Base-by-base conservation (phyloP, 345 rosid genomes). In the Moringa oleifera region DNA sequence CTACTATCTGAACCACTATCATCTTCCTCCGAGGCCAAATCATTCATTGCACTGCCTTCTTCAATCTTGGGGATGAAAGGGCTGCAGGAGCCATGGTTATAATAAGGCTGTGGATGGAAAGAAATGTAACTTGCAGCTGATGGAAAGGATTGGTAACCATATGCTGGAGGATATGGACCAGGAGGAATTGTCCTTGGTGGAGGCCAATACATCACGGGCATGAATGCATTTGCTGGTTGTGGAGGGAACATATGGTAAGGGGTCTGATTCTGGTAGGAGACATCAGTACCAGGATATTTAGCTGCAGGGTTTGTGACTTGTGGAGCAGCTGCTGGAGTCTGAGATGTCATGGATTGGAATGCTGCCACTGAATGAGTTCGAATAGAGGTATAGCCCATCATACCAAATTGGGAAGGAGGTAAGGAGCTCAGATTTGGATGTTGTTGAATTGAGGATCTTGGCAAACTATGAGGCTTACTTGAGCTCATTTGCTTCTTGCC, bases 171-270 rank as follows among this genome's bases (percentile, higher is more conserved):
- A 62, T 66, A 73, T 67, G 83, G 80, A 49, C 45, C 7, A 6
- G 73, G 57, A 70, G 78, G 77, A 65, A 75, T 65, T 52, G 75
- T 59, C 61, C 20, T 71, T 15, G 79, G 76, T 22, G 77, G 74
- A 64, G 83, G 79, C 85, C 82, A 83, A 67, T 68, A 77, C 20
- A 74, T 57, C 89, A 83, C 72, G 22, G 89, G 89, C 77, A 77
- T 61, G 72, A 79, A 81, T 58, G 55, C 45, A 68, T 71, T 76
- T 62, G 71, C 25, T 2, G 82, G 68, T 18, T 68, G 81, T 51
- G 73, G 72, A 37, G 76, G 72, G 24, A 74, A 72, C 66, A 73
- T 37, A 53, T 58, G 75, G 64, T 54, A 73, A 0, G 72, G 69
- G 53, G 57, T 54, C 68, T 71, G 84, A 64, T 25, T 62, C n/a